These are phyloP conservation scores for Avena insularis DNA, from an alignment of 176 grass and related monocot genomes.

Conservation along the genomic window DNA sequence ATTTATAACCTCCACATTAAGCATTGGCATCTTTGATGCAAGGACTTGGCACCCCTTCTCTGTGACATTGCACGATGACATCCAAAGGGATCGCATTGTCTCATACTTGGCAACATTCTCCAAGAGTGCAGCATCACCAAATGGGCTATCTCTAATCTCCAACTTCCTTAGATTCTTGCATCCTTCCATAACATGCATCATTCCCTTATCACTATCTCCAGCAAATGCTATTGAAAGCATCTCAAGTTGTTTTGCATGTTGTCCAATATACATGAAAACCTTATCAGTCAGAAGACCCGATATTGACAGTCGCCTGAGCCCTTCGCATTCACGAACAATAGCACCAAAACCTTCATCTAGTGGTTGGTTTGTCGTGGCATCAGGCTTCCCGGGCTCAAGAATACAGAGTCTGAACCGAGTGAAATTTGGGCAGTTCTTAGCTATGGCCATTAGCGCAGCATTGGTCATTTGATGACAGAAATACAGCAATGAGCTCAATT, in stretches of 20 bases:
- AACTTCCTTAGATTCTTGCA: slow-evolving; percentile 80
- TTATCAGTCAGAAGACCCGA: slow-evolving; percentile 75
- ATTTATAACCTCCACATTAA: slow-evolving; percentile 88
- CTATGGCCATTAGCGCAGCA: slow-evolving; percentile 67
- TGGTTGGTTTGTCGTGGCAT: slow-evolving; percentile 59
- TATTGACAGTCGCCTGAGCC: slow-evolving; percentile 66
- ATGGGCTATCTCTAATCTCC: slow-evolving; percentile 79
- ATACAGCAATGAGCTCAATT: slow-evolving; percentile 76
- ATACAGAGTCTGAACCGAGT: slow-evolving; percentile 81
- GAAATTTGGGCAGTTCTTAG: slow-evolving; percentile 83
- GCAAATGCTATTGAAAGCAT: slow-evolving; percentile 95
- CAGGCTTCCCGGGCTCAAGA: slow-evolving; percentile 71
- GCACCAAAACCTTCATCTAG: slow-evolving; percentile 87
- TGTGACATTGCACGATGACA: slow-evolving; percentile 85
- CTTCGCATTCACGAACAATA: slow-evolving; percentile 68
- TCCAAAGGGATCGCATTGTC: slow-evolving; percentile 99
- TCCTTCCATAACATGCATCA: slow-evolving; percentile 77
- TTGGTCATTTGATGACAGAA: slow-evolving; percentile 95
- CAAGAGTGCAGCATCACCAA: slow-evolving; percentile 80
- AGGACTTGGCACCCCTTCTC: slow-evolving; percentile 73
- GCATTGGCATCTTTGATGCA: slow-evolving; percentile 68
- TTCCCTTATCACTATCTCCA: slow-evolving; percentile 72
- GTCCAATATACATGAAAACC: slow-evolving; percentile 84
- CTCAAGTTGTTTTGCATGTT: slow-evolving; percentile 70
- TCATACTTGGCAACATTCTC: slow-evolving; percentile 73